Evolutionary conservation across 2,329 filamentous ascomycete species (phyloP).

Genomic region (Venturia oleaginea): DNA sequence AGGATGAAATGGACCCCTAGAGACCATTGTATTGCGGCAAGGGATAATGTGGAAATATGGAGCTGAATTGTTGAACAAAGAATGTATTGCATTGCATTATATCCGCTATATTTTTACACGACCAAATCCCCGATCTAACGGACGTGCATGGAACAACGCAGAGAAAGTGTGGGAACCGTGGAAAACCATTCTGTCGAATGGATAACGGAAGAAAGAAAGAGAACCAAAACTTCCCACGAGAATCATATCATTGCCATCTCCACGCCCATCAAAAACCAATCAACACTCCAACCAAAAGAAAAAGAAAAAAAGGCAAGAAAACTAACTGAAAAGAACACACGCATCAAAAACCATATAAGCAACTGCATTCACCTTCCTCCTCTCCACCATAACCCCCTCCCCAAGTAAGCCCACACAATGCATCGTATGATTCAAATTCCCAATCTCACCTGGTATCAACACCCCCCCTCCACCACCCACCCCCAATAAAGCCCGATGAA

Average conservation of each 20-base stretch:
- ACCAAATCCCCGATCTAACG: background rate
- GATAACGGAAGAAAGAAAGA: too few species aligned
- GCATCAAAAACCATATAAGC: constrained; percentile 12
- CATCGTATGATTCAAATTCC: constrained; percentile 11
- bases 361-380: constrained; percentile 12
- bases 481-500: constrained; percentile 1
- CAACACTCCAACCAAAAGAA: too few species aligned
- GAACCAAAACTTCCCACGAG: too few species aligned
- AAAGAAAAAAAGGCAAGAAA: background rate
- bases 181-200: too few species aligned
- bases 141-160: background rate
- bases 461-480: background rate
- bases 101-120: background rate
- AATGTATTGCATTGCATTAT: background rate
- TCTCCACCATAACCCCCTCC: background rate
- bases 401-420: constrained; percentile 12
- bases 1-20: too few species aligned
- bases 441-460: constrained; percentile 7
- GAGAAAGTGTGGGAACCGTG: background rate
- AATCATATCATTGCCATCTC: too few species aligned
- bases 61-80: background rate
- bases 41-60: background rate
- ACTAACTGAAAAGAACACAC: background rate
- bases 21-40: too few species aligned
- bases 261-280: too few species aligned